A percentile compares a stretch with the other conserved stretches of the same genome.
Evolutionary conservation across 768 basidiomycete genomes (phyloP).

Genomic region (Termitomyces sp.): DNA sequence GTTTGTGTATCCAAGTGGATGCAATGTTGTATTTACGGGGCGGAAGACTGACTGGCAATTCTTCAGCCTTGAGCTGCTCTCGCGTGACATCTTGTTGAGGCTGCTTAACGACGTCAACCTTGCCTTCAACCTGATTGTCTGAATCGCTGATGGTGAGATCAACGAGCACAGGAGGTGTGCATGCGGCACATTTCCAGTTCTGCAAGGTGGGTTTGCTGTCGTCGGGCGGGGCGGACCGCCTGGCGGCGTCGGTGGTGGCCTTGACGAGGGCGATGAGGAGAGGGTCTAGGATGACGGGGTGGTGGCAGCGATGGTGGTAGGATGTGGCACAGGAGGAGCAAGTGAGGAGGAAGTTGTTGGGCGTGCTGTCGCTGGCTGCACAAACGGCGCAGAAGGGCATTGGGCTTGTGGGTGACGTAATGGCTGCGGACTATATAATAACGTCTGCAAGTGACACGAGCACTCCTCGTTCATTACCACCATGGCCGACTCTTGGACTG

Average conservation of each 20-base stretch:
- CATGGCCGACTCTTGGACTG: conserved; percentile 69
- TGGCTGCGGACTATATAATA: conserved; percentile 3
- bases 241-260: conserved; percentile 12
- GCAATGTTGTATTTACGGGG: conserved; percentile 10
- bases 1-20: conserved; percentile 14
- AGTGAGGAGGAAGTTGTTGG: conserved; percentile 25
- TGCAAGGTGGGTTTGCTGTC: conserved; percentile 11
- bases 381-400: conserved; percentile 17
- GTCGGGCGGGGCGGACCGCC: background rate
- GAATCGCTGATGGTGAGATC: conserved; percentile 7
- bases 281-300: conserved; percentile 24
- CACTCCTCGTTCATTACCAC: conserved; percentile 17
- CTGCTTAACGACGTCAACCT: background rate
- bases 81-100: background rate
- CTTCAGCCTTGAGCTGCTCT: conserved; percentile 1
- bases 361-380: conserved; percentile 13
- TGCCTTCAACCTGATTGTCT: background rate
- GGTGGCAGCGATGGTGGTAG: conserved; percentile 36
- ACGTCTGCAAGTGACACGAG: too few species aligned
- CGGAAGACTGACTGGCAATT: background rate
- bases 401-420: conserved; percentile 2
- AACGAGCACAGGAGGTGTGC: background rate
- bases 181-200: conserved; percentile 19
- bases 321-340: conserved; percentile 22
- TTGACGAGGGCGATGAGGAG: conserved; percentile 25